A percentile compares a stretch with the other conserved stretches of the same genome.
phyloP scores from a whole-genome alignment of 768 basidiomycete genomes.

The Podaxis rugospora region DNA sequence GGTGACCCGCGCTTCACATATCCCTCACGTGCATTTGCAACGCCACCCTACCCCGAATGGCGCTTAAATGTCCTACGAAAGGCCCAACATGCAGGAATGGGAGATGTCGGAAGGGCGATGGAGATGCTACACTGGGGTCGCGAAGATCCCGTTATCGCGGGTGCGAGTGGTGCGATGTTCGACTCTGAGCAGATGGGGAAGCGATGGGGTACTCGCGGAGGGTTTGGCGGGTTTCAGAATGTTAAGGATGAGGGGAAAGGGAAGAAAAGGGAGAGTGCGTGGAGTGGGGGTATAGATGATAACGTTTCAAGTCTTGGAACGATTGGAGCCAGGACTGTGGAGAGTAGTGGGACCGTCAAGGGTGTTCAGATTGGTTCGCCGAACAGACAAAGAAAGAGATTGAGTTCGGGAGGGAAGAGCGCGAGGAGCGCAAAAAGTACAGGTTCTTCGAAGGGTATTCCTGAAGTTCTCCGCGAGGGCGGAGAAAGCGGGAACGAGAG shows the following conservation, averaged over 20 bases:
- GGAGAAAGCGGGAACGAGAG: constrained; percentile 10
- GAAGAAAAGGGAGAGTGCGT: constrained; percentile 9
- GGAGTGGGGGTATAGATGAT: constrained; percentile 1
- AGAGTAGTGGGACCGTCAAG: constrained; percentile 13
- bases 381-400: constrained; percentile 2
- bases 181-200: constrained; percentile 1
- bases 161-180: constrained; percentile 1
- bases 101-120: constrained; percentile 52
- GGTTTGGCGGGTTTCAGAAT: background rate
- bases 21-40: constrained; percentile 24
- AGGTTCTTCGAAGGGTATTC: background rate
- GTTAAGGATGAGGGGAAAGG: constrained; percentile 15
- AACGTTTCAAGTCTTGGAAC: constrained; percentile 9
- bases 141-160: constrained; percentile 12
- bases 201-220: constrained; percentile 10
- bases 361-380: constrained; percentile 8
- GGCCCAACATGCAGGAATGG: constrained; percentile 54
- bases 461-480: background rate
- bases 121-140: constrained; percentile 29
- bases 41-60: constrained; percentile 68
- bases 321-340: constrained; percentile 10
- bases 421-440: background rate
- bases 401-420: constrained; percentile 8
- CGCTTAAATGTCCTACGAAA: constrained; percentile 42
- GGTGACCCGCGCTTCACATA: constrained; percentile 8